phyloP scores from a whole-genome alignment of 179 eudicot genomes.

The Nepenthes alata region DNA sequence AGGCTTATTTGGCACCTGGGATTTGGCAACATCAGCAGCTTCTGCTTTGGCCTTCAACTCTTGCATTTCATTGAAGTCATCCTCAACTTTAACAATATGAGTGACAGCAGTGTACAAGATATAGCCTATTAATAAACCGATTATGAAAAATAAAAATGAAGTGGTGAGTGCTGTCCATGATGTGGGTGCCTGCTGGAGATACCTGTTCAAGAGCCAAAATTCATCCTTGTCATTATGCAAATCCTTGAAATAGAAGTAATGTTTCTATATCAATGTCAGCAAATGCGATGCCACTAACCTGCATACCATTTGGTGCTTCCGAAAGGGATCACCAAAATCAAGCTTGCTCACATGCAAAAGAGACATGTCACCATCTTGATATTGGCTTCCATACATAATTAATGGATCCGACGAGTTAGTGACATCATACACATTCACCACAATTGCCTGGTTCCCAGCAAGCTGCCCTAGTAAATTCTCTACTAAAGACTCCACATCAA shows the following conservation, averaged over 20 bases:
- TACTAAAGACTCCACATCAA: slow-evolving; percentile 64
- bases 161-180: slow-evolving; percentile 31
- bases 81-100: slow-evolving; percentile 47
- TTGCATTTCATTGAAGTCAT: slow-evolving; percentile 50
- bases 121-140: slow-evolving; percentile 31
- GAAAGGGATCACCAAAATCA: slow-evolving; percentile 68
- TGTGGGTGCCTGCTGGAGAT: slow-evolving; percentile 44
- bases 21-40: slow-evolving; percentile 71
- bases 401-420: slow-evolving; percentile 50
- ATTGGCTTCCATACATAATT: slow-evolving; percentile 45
- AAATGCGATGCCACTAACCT: slow-evolving; percentile 20
- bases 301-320: slow-evolving; percentile 61
- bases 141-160: slow-evolving; percentile 21
- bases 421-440: slow-evolving; percentile 52
- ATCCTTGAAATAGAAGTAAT: background rate
- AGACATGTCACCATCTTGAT: slow-evolving; percentile 39
- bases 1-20: slow-evolving; percentile 30
- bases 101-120: slow-evolving; percentile 31
- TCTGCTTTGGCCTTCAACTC: slow-evolving; percentile 45
- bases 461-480: slow-evolving; percentile 63
- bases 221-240: background rate
- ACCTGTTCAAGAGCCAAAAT: slow-evolving; percentile 23
- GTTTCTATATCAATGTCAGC: background rate
- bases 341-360: slow-evolving; percentile 39
- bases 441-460: slow-evolving; percentile 43